A percentile compares a stretch with the other conserved stretches of the same genome.
These are phyloP conservation scores for Fusarium nygamai DNA, from an alignment of 2,329 filamentous ascomycete genomes.

Conservation along the genomic window DNA sequence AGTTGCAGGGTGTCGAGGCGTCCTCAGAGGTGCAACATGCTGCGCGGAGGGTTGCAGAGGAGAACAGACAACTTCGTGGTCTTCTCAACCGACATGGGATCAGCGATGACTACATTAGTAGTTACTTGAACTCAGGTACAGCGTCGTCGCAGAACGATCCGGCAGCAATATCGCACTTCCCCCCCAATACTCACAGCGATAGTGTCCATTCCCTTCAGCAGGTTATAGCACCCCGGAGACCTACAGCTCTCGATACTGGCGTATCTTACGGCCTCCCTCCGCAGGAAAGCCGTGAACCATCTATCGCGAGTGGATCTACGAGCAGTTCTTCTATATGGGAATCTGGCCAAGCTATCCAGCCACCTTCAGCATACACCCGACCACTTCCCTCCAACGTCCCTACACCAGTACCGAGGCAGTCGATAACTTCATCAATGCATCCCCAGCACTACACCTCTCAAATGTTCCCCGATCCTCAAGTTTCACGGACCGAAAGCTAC, in stretches of 20 bases:
- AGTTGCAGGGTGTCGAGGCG: slow-evolving; percentile 73
- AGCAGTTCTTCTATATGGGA: slow-evolving; percentile 49
- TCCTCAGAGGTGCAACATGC: slow-evolving; percentile 77
- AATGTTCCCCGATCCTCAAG: slow-evolving; percentile 31
- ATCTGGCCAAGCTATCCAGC: slow-evolving; percentile 39
- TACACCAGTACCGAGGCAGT: slow-evolving; percentile 31
- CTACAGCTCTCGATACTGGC: slow-evolving; percentile 42
- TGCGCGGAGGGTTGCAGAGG: slow-evolving; percentile 73
- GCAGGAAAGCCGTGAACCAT: slow-evolving; percentile 48
- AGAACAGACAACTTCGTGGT: slow-evolving; percentile 72
- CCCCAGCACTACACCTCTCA: slow-evolving; percentile 38
- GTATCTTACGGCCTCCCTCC: slow-evolving; percentile 44
- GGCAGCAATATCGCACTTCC: slow-evolving; percentile 32
- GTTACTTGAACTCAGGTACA: slow-evolving; percentile 47
- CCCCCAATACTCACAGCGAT: slow-evolving; percentile 37
- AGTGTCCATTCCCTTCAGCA: slow-evolving; percentile 51
- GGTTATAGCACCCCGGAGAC: slow-evolving; percentile 50
- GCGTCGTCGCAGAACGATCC: slow-evolving; percentile 31
- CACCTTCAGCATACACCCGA: slow-evolving; percentile 41
- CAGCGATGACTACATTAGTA: slow-evolving; percentile 63
- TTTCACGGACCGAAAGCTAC: slow-evolving; percentile 37
- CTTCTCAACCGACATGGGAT: slow-evolving; percentile 69
- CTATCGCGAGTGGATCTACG: slow-evolving; percentile 48
- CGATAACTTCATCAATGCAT: slow-evolving; percentile 37
- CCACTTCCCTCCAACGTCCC: slow-evolving; percentile 40